Conservation (phyloP, 306 rosid species). For the Quercus agrifolia region DNA sequence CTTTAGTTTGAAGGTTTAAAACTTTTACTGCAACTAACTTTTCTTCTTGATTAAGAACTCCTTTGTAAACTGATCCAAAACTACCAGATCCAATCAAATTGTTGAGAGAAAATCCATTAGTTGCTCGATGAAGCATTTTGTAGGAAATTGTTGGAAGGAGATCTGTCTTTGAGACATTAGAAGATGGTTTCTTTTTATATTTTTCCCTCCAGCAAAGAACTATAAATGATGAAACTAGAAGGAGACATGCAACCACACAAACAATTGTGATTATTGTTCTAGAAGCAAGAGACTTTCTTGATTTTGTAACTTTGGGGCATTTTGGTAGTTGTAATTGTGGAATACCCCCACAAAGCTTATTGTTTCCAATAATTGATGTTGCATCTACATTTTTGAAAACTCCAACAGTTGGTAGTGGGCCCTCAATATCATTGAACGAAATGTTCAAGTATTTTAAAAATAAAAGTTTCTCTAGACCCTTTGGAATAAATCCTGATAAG, state of each 20-base stretch:
- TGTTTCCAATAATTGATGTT: neutral
- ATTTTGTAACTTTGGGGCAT: slow-evolving; percentile 17
- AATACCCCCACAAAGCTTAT: slow-evolving; percentile 15
- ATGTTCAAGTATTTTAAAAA: slow-evolving; percentile 21
- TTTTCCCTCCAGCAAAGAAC: neutral
- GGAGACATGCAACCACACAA: slow-evolving; percentile 6
- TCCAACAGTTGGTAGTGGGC: slow-evolving; percentile 33
- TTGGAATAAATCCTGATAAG: slow-evolving; percentile 33
- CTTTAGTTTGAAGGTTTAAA: slow-evolving; percentile 8
- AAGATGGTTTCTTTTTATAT: neutral
- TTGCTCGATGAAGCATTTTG: slow-evolving; percentile 18
- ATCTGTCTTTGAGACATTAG: neutral
- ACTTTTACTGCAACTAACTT: slow-evolving; percentile 25
- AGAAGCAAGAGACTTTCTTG: neutral
- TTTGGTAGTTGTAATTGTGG: neutral
- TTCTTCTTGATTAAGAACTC: slow-evolving; percentile 11
- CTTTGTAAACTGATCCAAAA: slow-evolving; percentile 25
- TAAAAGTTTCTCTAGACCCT: slow-evolving; percentile 3
- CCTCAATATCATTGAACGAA: slow-evolving; percentile 27
- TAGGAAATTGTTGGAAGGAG: slow-evolving; percentile 15
- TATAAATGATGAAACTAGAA: neutral
- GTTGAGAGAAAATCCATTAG: slow-evolving; percentile 15
- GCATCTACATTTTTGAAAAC: slow-evolving; percentile 23
- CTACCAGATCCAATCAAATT: slow-evolving; percentile 17
- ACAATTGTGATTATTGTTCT: neutral